Evolutionary conservation across 208 protist species (phyloP).

Genomic region (Leishmania major): DNA sequence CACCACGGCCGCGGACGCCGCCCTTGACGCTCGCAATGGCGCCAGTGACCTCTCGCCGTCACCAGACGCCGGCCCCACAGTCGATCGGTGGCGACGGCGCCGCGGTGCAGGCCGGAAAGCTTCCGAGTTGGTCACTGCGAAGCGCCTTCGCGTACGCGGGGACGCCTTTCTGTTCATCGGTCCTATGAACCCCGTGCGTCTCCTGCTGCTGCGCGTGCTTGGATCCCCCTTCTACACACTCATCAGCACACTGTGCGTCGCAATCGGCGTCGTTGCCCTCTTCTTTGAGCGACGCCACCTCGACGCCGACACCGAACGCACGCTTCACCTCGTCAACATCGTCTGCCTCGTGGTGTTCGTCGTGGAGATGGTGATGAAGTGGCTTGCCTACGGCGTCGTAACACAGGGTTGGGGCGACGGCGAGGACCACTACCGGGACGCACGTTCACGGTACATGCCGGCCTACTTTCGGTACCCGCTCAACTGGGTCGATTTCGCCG

Average conservation of each 20-base stretch:
- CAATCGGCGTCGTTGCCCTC: slow-evolving; percentile 48
- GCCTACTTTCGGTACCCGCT: slow-evolving; percentile 51
- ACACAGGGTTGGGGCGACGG: not conserved
- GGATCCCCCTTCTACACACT: slow-evolving; percentile 41
- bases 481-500: slow-evolving; percentile 58
- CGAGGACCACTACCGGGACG: not conserved
- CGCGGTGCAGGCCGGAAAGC: not conserved
- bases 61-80: not conserved
- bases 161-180: slow-evolving; percentile 24
- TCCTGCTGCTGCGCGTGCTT: slow-evolving; percentile 34
- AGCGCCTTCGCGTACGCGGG: slow-evolving; percentile 2
- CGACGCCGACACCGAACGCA: slow-evolving; percentile 3
- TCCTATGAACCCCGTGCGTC: slow-evolving; percentile 31
- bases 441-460: not conserved
- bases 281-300: slow-evolving; percentile 50
- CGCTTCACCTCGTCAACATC: slow-evolving; percentile 37
- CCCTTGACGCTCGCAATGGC: not conserved
- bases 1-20: not conserved
- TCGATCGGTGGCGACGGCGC: slow-evolving; percentile 4
- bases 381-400: slow-evolving; percentile 48
- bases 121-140: not conserved
- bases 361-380: slow-evolving; percentile 62
- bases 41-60: not conserved
- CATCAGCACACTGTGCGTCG: slow-evolving; percentile 33
- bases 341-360: slow-evolving; percentile 58